phyloP scores from a whole-genome alignment of 2,329 filamentous ascomycete species.

The Aspergillus felis region DNA sequence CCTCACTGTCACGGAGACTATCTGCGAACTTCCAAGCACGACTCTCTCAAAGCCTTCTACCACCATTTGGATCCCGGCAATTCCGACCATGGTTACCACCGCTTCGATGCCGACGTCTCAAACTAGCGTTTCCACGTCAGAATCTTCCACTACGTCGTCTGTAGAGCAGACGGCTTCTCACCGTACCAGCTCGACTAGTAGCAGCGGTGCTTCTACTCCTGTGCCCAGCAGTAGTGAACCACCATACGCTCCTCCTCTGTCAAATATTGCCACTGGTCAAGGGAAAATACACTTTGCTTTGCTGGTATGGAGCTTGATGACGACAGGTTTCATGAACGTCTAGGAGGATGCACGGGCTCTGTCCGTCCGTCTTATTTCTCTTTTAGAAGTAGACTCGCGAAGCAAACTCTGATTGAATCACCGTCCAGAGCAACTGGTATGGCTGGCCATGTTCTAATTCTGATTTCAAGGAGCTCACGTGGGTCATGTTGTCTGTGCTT shows the following conservation, averaged over 20 bases:
- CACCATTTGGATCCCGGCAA: not conserved
- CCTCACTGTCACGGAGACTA: constrained; percentile 23
- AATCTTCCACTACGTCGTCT: not conserved
- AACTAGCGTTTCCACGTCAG: not conserved
- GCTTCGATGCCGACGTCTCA: not conserved
- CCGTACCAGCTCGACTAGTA: not conserved
- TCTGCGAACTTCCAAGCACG: constrained; percentile 6
- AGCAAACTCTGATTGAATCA: not conserved
- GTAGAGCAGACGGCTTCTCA: not conserved
- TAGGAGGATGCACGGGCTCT: not conserved
- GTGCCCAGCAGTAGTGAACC: constrained; percentile 4
- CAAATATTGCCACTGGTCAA: constrained; percentile 14
- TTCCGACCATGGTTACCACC: not conserved
- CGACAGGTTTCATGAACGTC: constrained; percentile 3
- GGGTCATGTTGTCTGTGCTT: constrained; percentile 2
- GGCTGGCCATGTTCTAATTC: constrained; percentile 2
- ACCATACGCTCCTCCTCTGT: constrained; percentile 11
- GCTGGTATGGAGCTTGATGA: constrained; percentile 3
- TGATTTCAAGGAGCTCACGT: not conserved
- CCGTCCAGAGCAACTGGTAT: constrained; percentile 5
- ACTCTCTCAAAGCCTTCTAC: not conserved
- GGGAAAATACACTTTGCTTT: not conserved
- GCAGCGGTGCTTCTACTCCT: not conserved
- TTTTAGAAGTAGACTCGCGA: not conserved
- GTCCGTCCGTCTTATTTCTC: not conserved